Evolutionary conservation across 1,284 basidiomycete species (phyloP).

Genomic region (Fomitiporia mediterranea): DNA sequence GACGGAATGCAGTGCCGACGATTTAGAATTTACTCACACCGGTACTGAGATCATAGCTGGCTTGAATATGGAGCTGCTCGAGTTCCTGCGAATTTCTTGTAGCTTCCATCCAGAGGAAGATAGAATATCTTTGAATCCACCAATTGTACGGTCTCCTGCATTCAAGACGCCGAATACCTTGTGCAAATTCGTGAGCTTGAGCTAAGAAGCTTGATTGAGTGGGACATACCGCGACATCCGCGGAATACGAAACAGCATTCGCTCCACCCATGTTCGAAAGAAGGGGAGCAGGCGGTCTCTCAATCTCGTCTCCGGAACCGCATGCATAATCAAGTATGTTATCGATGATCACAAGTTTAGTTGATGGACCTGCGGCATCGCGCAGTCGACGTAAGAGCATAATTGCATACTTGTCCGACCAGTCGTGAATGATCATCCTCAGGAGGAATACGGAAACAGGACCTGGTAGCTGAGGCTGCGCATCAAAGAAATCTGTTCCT

Average conservation of each 20-base stretch:
- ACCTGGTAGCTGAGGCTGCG: constrained; percentile 23
- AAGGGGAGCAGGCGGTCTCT: constrained; percentile 20
- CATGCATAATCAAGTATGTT: constrained; percentile 24
- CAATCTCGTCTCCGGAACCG: not conserved
- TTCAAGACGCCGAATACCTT: constrained; percentile 10
- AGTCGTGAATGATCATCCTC: constrained; percentile 28
- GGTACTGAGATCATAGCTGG: constrained; percentile 12
- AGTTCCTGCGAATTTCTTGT: constrained; percentile 7
- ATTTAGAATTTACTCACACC: too few relatives aligned
- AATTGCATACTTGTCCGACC: constrained; percentile 24
- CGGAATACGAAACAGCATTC: constrained; percentile 15
- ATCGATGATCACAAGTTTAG: constrained; percentile 30
- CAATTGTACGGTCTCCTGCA: constrained; percentile 14
- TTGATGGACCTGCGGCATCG: constrained; percentile 24
- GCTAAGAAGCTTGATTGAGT: not conserved
- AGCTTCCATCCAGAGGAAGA: constrained; percentile 11
- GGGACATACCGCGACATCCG: constrained; percentile 19
- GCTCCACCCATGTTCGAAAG: constrained; percentile 21
- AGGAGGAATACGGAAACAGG: constrained; percentile 26
- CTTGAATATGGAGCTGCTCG: constrained; percentile 8
- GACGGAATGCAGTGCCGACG: too few relatives aligned
- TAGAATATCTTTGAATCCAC: constrained; percentile 7
- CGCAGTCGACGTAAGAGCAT: constrained; percentile 28
- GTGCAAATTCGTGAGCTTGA: not conserved
- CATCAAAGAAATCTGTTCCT: constrained; percentile 30